These are phyloP conservation scores for Galeopsis tetrahit DNA, from an alignment of 257 asterid species.

Conservation along the genomic window DNA sequence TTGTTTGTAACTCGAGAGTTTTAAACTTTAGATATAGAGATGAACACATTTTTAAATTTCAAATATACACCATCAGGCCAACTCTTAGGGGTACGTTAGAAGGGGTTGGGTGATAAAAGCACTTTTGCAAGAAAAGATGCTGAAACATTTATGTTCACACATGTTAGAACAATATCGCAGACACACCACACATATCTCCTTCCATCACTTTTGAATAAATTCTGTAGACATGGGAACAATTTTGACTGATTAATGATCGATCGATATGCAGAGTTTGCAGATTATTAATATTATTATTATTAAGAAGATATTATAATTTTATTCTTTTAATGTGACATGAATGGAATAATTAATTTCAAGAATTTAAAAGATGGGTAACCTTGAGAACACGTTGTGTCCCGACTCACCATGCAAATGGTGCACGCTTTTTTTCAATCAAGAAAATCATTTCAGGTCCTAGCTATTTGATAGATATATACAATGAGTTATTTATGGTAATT, in stretches of 20 bases:
- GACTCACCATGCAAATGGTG: slow-evolving; percentile 14
- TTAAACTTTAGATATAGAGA: too few species aligned
- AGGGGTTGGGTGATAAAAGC: not conserved
- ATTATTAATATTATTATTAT: not conserved
- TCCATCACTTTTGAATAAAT: slow-evolving; percentile 31
- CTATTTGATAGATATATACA: too few species aligned
- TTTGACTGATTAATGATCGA: slow-evolving; percentile 27
- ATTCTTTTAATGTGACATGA: slow-evolving; percentile 14
- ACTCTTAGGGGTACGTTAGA: too few species aligned
- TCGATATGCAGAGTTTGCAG: slow-evolving; percentile 25
- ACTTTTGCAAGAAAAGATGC: slow-evolving; percentile 30
- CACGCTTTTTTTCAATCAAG: not conserved
- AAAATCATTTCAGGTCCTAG: too few species aligned
- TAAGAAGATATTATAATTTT: too few species aligned
- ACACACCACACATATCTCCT: not conserved
- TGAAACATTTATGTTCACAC: slow-evolving; percentile 26
- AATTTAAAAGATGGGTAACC: slow-evolving; percentile 13
- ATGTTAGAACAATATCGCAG: slow-evolving; percentile 32
- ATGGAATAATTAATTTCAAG: slow-evolving; percentile 3
- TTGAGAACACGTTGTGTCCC: slow-evolving; percentile 33
- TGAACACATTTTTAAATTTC: too few species aligned
- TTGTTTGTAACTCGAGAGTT: too few species aligned
- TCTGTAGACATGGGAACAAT: slow-evolving; percentile 25
- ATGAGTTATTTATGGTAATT: too few species aligned
- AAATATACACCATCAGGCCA: too few species aligned